Percentiles rank a stretch among this genome's conserved stretches.
Conservation (phyloP, 2,329 filamentous ascomycete genomes). For the Tolypocladium paradoxum region DNA sequence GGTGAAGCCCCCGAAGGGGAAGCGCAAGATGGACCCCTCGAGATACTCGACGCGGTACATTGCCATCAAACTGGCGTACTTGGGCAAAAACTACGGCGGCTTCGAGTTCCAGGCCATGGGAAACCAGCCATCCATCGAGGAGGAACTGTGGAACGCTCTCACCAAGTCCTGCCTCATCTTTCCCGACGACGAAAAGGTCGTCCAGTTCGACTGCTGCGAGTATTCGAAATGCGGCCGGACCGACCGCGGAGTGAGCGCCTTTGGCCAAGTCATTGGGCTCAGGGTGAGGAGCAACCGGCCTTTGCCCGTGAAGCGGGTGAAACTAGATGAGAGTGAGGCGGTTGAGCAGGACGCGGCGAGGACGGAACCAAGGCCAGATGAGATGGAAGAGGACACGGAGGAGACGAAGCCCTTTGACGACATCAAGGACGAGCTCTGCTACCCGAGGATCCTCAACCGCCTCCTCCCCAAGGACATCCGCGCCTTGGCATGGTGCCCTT, state of each 20-base stretch:
- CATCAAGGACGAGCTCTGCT: conserved; percentile 71
- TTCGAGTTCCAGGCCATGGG: conserved; percentile 77
- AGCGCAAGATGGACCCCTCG: conserved; percentile 59
- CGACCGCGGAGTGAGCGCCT: conserved; percentile 87
- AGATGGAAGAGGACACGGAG: conserved; percentile 8
- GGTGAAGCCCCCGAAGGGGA: conserved; percentile 29
- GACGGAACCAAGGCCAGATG: neutral
- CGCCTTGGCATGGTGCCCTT: conserved; percentile 85
- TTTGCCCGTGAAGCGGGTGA: conserved; percentile 24
- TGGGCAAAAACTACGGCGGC: conserved; percentile 85
- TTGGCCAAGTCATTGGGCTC: conserved; percentile 86
- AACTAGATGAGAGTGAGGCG: conserved; percentile 12
- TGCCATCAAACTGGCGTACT: conserved; percentile 86
- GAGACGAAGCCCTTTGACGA: conserved; percentile 42
- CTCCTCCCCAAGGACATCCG: conserved; percentile 84
- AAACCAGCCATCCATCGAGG: conserved; percentile 72
- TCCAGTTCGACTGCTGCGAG: conserved; percentile 76
- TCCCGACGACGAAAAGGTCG: conserved; percentile 47
- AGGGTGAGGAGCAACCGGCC: conserved; percentile 72
- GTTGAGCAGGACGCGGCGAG: conserved; percentile 6
- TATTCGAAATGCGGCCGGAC: conserved; percentile 95
- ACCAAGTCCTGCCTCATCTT: conserved; percentile 74
- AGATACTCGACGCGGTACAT: conserved; percentile 77
- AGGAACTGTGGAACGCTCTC: conserved; percentile 86
- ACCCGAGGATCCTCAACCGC: conserved; percentile 73